These are phyloP conservation scores for Tylopilus vinaceipallidus DNA, from an alignment of 768 basidiomycete species.

Conservation along the genomic window DNA sequence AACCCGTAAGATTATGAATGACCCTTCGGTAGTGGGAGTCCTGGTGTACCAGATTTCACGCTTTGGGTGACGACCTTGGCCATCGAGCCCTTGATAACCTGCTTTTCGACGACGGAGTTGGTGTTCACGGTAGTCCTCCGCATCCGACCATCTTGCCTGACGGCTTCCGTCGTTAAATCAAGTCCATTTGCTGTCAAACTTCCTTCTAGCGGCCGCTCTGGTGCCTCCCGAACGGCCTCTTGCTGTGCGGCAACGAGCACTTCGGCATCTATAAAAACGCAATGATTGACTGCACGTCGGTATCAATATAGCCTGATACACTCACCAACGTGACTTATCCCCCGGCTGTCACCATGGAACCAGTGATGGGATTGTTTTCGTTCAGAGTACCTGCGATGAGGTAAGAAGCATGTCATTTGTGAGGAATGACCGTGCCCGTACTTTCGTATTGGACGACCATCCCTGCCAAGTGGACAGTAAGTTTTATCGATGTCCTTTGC, in stretches of 20 bases:
- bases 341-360: constrained; percentile 57
- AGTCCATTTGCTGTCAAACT: constrained; percentile 33
- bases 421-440: constrained; percentile 30
- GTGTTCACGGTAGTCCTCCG: constrained; percentile 39
- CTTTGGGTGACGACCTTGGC: constrained; percentile 44
- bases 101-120: constrained; percentile 46
- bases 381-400: constrained; percentile 53
- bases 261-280: constrained; percentile 15
- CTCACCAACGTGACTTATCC: constrained; percentile 55
- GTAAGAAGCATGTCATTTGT: constrained; percentile 1
- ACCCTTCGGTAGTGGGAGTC: constrained; percentile 13
- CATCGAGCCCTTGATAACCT: constrained; percentile 54
- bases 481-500: constrained; percentile 42
- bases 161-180: constrained; percentile 38
- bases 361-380: constrained; percentile 51
- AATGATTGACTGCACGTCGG: constrained; percentile 7
- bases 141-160: constrained; percentile 39
- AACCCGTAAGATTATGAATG: neutral
- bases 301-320: constrained; percentile 4
- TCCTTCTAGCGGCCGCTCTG: constrained; percentile 26
- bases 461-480: constrained; percentile 54
- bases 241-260: constrained; percentile 21
- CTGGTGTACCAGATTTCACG: constrained; percentile 10
- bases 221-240: constrained; percentile 14
- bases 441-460: constrained; percentile 64